Conservation (phyloP, 352 stramenopile genomes). For the Poterioochromonas sp. region DNA sequence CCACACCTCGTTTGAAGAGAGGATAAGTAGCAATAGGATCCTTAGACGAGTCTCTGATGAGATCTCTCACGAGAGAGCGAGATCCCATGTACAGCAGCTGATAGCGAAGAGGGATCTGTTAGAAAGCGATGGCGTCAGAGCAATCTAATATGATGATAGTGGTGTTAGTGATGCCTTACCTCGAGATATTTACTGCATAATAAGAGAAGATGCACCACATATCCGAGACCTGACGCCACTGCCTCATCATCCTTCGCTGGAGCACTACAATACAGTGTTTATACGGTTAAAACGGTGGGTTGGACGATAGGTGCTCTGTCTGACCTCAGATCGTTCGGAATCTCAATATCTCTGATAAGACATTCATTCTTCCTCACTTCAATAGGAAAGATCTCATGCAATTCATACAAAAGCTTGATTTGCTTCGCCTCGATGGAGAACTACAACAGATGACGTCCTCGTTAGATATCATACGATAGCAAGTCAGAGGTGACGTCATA, state of each 20-base stretch:
- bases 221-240: conserved; percentile 40
- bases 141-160: too few species aligned
- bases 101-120: conserved; percentile 42
- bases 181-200: conserved; percentile 41
- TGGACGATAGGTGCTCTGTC: not conserved
- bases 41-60: not conserved
- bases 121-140: conserved; percentile 6
- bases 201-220: conserved; percentile 41
- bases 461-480: not conserved
- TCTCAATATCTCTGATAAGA: not conserved
- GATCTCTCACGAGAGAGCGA: conserved; percentile 33
- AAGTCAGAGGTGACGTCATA: not conserved
- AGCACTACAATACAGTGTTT: not conserved
- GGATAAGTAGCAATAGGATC: conserved; percentile 36
- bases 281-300: not conserved
- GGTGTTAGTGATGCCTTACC: not conserved
- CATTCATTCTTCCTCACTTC: not conserved
- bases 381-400: not conserved
- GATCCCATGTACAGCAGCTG: conserved; percentile 42
- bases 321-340: not conserved
- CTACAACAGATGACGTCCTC: not conserved
- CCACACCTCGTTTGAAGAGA: conserved; percentile 39
- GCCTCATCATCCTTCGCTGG: conserved; percentile 41
- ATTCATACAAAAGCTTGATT: not conserved
- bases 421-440: not conserved